Evolutionary conservation across 2,329 filamentous ascomycete genomes (phyloP).

Genomic region (Teratosphaeria destructans): DNA sequence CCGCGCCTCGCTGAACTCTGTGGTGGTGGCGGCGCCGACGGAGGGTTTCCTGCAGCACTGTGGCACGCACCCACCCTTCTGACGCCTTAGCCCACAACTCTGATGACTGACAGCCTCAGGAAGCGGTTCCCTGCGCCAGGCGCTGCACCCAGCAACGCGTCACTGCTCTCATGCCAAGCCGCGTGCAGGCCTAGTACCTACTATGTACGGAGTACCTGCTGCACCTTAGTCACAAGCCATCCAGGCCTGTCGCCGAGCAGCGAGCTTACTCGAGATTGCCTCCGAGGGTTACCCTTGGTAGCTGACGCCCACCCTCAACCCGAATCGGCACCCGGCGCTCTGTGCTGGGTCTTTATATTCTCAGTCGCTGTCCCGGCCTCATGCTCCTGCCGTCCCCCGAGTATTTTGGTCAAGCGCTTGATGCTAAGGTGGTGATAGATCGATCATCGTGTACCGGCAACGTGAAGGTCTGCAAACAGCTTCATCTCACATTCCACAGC

Average conservation of each 20-base stretch:
- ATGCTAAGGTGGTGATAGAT: neutral
- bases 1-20: neutral
- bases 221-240: neutral
- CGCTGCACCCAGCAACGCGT: neutral
- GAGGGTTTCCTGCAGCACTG: neutral
- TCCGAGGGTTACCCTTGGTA: neutral
- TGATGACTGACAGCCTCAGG: neutral
- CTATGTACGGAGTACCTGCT: neutral
- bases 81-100: neutral
- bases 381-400: neutral
- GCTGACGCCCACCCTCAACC: neutral
- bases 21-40: neutral
- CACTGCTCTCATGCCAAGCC: neutral
- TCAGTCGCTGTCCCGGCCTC: neutral
- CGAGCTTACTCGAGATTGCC: neutral
- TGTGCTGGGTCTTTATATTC: neutral
- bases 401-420: neutral
- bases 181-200: neutral
- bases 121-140: neutral
- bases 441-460: neutral
- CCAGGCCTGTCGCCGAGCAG: neutral
- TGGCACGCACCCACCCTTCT: neutral
- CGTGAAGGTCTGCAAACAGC: neutral
- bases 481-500: neutral
- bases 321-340: neutral